phyloP scores from a whole-genome alignment of 2,329 filamentous ascomycete species.

The Colletotrichum siamense region DNA sequence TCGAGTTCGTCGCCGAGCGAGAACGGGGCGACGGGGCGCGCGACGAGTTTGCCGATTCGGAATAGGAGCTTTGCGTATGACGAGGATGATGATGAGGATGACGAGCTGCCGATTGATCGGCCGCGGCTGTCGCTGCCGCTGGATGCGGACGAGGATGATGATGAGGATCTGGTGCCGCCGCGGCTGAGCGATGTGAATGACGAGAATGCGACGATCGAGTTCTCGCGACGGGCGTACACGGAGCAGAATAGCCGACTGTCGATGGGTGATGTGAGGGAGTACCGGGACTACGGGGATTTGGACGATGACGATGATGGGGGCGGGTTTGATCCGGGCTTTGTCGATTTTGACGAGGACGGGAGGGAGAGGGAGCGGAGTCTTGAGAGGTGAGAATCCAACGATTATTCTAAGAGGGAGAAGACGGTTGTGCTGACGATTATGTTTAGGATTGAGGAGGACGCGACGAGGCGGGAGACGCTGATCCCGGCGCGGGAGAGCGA shows the following conservation, averaged over 20 bases:
- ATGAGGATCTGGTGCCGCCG: constrained; percentile 57
- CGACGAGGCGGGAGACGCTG: constrained; percentile 40
- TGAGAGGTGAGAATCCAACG: constrained; percentile 41
- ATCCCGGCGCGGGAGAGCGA: constrained; percentile 49
- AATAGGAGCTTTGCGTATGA: constrained; percentile 24
- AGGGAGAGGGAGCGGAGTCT: constrained; percentile 46
- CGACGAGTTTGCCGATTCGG: constrained; percentile 25
- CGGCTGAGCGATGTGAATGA: constrained; percentile 61
- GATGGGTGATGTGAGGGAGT: constrained; percentile 62
- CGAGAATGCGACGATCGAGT: constrained; percentile 61
- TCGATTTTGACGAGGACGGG: constrained; percentile 33
- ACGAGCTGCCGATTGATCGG: constrained; percentile 53
- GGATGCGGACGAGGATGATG: constrained; percentile 46
- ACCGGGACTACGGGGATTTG: constrained; percentile 39
- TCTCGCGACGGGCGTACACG: constrained; percentile 57
- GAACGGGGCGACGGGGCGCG: neutral
- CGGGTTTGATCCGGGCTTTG: constrained; percentile 53
- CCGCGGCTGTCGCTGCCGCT: constrained; percentile 63
- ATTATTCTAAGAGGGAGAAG: rapidly evolving
- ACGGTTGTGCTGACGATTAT: constrained; percentile 25
- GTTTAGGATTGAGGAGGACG: constrained; percentile 42
- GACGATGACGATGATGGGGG: constrained; percentile 50
- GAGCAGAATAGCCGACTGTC: constrained; percentile 54
- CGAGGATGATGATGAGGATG: constrained; percentile 38
- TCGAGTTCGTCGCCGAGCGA: constrained; percentile 52